Base-by-base conservation (phyloP, 1,284 basidiomycete species). In the Ganoderma lucidum region DNA sequence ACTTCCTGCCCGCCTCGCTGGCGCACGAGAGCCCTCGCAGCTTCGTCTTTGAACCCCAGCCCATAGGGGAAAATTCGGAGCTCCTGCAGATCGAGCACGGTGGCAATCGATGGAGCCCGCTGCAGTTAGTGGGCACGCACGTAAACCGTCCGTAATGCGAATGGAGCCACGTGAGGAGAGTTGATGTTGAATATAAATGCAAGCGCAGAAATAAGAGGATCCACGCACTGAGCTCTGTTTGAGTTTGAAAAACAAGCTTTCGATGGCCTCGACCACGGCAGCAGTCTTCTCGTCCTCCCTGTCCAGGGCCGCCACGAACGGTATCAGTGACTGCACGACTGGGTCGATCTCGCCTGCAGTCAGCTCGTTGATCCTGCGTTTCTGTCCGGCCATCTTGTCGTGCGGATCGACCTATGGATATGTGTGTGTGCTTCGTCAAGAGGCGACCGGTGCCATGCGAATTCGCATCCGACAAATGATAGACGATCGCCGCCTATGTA, bases 31-130 rank as follows among this genome's bases (percentile, higher is more conserved):
- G 51, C 60, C 35, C 32, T 30, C 30, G 51, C 59, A 28, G 63
- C 41, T n/a, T 62, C 67, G 60, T 68, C 67, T 28, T 68, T 68
- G 63, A 68, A 68, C 12, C 55, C 63, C 48, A 68, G 63, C 15
- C 67, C 67, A 53, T 68, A 68, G 45, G 67, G 67, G 48, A 62
- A 68, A 39, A 68, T 68, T 37, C 64, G 67, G 48, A 48, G 64
- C 41, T 62, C 67, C 41, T 68, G 67, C 59, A 68, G 51, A 51
- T 68, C 63, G 28, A 68, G 51, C 32, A 60, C 67, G 12, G 67
- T 68, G 9, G 67, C 63, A 19, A 68, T 56, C n/a, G 67, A 68
- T 8, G 67, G 67, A 17, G 63, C 60, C 37, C 67, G 63, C 67
- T 68, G 62, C 28, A 32, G 53, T 37, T 44, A 37, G 28, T n/a